These are phyloP conservation scores for Ramalina intermedia DNA, from an alignment of 495 filamentous ascomycete genomes.

Conservation along the genomic window DNA sequence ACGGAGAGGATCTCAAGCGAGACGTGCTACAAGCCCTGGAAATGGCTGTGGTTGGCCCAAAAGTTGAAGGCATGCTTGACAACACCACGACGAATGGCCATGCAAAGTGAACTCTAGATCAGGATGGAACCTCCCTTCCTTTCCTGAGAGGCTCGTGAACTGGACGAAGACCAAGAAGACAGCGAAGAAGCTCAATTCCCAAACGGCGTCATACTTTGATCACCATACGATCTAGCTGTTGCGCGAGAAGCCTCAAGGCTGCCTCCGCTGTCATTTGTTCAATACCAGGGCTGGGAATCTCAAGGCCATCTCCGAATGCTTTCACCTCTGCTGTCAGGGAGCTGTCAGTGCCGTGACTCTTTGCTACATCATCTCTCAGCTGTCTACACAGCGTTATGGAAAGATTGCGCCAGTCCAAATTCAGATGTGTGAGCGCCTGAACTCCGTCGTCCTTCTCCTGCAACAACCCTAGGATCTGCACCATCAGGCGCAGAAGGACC, in stretches of 20 bases:
- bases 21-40: constrained; percentile 83
- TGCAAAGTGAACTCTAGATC: neutral
- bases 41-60: constrained; percentile 45
- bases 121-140: too few species aligned
- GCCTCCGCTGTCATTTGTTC: neutral
- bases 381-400: neutral
- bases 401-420: constrained; percentile 4
- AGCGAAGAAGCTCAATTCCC: neutral
- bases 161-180: too few species aligned
- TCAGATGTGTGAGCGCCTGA: neutral
- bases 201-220: too few species aligned
- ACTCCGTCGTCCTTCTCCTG: neutral
- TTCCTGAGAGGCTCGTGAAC: too few species aligned
- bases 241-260: too few species aligned
- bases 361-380: constrained; percentile 16
- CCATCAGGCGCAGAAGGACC: constrained; percentile 25
- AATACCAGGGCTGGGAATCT: neutral
- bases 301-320: constrained; percentile 15
- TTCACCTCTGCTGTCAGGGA: constrained; percentile 24
- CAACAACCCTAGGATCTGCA: constrained; percentile 16
- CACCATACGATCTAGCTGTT: too few species aligned
- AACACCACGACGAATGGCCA: constrained; percentile 11
- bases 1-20: constrained; percentile 64
- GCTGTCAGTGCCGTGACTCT: constrained; percentile 41
- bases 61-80: constrained; percentile 18